Conservation (phyloP, 2,329 filamentous ascomycete genomes). For the Xylariaceae sp. region DNA sequence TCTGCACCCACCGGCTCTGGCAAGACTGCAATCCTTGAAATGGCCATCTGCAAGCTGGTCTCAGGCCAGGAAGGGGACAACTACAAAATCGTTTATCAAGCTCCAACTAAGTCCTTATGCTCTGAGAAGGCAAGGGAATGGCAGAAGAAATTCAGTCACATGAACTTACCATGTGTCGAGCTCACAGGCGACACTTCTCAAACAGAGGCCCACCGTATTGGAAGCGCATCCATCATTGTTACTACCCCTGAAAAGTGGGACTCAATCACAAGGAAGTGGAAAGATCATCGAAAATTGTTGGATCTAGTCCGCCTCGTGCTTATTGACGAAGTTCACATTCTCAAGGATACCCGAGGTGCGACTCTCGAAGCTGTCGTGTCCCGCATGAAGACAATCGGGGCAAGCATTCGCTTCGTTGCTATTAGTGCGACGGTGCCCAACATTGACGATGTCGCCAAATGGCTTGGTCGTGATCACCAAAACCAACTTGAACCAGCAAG, state of each 20-base stretch:
- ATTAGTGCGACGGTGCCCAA: conserved; percentile 82
- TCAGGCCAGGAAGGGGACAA: conserved; percentile 49
- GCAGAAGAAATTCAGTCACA: conserved; percentile 63
- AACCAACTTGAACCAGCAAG: conserved; percentile 59
- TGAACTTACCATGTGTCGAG: conserved; percentile 67
- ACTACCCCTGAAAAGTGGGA: conserved; percentile 93
- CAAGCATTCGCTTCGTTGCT: conserved; percentile 72
- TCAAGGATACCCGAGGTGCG: conserved; percentile 73
- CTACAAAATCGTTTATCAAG: conserved; percentile 81
- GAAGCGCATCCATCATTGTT: conserved; percentile 73
- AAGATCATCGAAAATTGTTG: conserved; percentile 69
- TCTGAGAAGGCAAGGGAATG: conserved; percentile 72
- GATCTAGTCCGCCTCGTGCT: conserved; percentile 72
- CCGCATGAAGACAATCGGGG: conserved; percentile 76
- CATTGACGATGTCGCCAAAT: conserved; percentile 70
- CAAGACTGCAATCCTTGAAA: conserved; percentile 75
- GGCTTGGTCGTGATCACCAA: conserved; percentile 64
- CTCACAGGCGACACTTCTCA: conserved; percentile 76
- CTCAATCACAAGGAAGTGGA: conserved; percentile 81
- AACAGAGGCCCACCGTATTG: conserved; percentile 60
- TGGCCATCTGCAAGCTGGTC: conserved; percentile 72
- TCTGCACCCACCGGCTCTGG: conserved; percentile 81
- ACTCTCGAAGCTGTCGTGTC: conserved; percentile 80
- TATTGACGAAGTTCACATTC: conserved; percentile 82
- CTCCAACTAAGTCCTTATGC: conserved; percentile 78